Percentiles rank a stretch among this genome's conserved stretches.
Conservation (phyloP, 192 early-diverging fungal species). For the Spizellomyces sp. region DNA sequence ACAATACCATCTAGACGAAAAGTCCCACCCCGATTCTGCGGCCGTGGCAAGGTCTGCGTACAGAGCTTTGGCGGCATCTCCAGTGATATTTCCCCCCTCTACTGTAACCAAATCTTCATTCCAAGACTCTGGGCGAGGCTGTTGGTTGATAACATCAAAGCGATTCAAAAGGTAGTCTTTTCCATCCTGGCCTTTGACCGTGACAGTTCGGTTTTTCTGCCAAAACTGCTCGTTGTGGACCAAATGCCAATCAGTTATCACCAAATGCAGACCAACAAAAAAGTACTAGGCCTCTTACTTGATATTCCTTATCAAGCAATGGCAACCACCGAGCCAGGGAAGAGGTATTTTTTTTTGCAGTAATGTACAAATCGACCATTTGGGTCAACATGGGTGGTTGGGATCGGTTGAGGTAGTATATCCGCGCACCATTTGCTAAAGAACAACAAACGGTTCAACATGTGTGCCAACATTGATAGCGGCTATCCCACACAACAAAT, state of each 20-base stretch:
- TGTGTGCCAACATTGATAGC: neutral
- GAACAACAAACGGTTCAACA: slow-evolving; percentile 2
- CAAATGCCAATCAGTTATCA: no score
- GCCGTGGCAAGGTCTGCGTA: slow-evolving; percentile 69
- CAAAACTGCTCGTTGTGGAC: slow-evolving; percentile 44
- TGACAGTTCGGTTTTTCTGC: slow-evolving; percentile 53
- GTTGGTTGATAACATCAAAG: slow-evolving; percentile 55
- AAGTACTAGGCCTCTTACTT: no score
- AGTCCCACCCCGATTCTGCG: slow-evolving; percentile 78
- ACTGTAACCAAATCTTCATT: slow-evolving; percentile 59
- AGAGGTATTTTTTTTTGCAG: slow-evolving; percentile 49
- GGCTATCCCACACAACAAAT: neutral
- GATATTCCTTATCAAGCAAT: slow-evolving; percentile 59
- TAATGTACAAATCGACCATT: slow-evolving; percentile 67
- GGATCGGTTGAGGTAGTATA: slow-evolving; percentile 75
- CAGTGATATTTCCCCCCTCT: slow-evolving; percentile 35
- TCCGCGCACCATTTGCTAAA: slow-evolving; percentile 71
- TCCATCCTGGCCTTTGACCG: slow-evolving; percentile 25
- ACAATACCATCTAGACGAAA: slow-evolving; percentile 59
- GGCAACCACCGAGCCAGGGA: slow-evolving; percentile 56
- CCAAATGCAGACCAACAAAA: no score
- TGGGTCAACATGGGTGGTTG: slow-evolving; percentile 72
- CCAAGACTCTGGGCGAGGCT: slow-evolving; percentile 71
- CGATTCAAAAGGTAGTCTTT: slow-evolving; percentile 48
- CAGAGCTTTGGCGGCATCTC: slow-evolving; percentile 30